These are phyloP conservation scores for Anastatica hierochuntica DNA, from an alignment of 345 rosid genomes.

Conservation along the genomic window DNA sequence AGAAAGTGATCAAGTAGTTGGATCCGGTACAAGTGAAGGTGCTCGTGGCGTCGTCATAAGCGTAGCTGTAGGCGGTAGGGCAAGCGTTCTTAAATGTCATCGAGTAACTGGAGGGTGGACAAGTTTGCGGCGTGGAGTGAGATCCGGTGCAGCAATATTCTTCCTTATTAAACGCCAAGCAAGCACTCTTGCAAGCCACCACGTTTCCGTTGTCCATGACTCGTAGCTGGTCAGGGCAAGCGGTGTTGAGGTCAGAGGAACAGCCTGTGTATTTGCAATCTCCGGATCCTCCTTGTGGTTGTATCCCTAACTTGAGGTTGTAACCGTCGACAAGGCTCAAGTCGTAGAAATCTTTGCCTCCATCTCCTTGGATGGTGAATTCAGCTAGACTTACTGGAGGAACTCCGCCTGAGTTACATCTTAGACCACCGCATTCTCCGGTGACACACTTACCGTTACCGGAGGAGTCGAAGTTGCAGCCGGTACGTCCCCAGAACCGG, in stretches of 20 bases:
- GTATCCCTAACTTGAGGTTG: conserved; percentile 55
- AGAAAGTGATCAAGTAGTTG: conserved; percentile 60
- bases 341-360: conserved; percentile 53
- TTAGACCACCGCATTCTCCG: conserved; percentile 72
- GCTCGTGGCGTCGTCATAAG: conserved; percentile 80
- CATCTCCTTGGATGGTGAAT: conserved; percentile 37
- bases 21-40: conserved; percentile 69
- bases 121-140: conserved; percentile 46
- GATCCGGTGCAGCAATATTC: conserved; percentile 77
- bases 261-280: conserved; percentile 69
- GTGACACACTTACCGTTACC: conserved; percentile 53
- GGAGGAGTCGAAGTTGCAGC: conserved; percentile 50
- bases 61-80: conserved; percentile 82
- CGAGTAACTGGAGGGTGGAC: conserved; percentile 59
- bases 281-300: conserved; percentile 49
- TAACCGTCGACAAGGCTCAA: conserved; percentile 91
- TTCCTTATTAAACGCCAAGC: conserved; percentile 53
- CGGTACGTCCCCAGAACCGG: conserved; percentile 71
- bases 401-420: conserved; percentile 57
- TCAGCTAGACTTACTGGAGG: conserved; percentile 67
- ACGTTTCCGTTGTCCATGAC: conserved; percentile 29
- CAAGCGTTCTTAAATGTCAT: conserved; percentile 67
- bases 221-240: conserved; percentile 54
- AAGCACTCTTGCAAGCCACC: conserved; percentile 86
- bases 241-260: conserved; percentile 46